Conservation (phyloP, 2,329 filamentous ascomycete genomes). For the Fusarium avenaceum region DNA sequence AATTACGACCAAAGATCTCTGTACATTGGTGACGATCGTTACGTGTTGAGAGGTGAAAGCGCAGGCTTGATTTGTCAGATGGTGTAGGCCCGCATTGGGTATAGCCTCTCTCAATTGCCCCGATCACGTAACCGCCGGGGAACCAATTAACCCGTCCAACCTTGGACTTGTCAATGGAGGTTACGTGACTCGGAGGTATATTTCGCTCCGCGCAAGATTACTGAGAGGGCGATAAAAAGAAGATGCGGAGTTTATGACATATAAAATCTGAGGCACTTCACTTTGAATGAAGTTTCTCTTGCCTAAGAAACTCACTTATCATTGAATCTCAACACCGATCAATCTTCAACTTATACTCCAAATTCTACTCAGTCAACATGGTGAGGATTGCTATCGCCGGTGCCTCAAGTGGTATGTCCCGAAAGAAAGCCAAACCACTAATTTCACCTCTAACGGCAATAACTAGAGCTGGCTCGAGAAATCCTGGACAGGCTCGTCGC, state of each 20-base stretch:
- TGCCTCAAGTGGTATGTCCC: conserved; percentile 1
- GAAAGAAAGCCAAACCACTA: too few species aligned
- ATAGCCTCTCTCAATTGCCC: neutral
- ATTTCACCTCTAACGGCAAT: neutral
- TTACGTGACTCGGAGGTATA: conserved; percentile 8
- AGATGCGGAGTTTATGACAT: neutral
- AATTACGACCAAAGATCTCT: too few species aligned
- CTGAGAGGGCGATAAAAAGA: too few species aligned
- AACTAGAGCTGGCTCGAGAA: conserved; percentile 4
- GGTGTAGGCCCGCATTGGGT: neutral
- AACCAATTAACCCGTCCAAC: neutral
- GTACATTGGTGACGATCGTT: neutral
- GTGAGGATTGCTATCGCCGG: conserved; percentile 18
- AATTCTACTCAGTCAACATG: neutral
- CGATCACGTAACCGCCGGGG: conserved; percentile 27
- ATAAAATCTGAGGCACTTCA: neutral
- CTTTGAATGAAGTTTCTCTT: neutral
- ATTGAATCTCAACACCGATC: neutral
- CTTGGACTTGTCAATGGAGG: neutral
- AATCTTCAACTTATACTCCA: neutral
- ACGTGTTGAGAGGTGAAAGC: neutral
- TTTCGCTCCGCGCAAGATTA: neutral
- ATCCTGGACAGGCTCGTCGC: conserved; percentile 14
- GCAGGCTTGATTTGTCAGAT: conserved; percentile 14
- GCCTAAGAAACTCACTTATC: too few species aligned